These are phyloP conservation scores for Artemisia annua DNA, from an alignment of 129 eudicot species.

Conservation along the genomic window DNA sequence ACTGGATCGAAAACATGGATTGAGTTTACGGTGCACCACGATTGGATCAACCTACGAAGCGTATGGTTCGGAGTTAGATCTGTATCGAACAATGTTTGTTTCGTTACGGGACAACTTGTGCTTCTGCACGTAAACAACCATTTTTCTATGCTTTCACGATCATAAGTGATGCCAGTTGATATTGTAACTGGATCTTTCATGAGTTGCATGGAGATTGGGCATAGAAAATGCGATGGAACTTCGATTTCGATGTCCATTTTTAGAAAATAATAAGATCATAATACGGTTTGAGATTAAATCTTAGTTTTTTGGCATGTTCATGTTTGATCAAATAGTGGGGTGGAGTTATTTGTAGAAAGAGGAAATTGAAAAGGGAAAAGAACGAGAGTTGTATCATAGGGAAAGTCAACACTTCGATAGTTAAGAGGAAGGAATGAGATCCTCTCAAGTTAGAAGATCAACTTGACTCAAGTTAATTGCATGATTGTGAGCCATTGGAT, in stretches of 20 bases:
- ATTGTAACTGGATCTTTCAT: slow-evolving; percentile 91
- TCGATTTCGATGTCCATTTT: slow-evolving; percentile 51
- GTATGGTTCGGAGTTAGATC: slow-evolving; percentile 85
- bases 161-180: slow-evolving; percentile 83
- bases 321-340: not conserved
- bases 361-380: slow-evolving; percentile 16
- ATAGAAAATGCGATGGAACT: slow-evolving; percentile 69
- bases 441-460: too few species aligned
- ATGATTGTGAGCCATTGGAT: too few species aligned
- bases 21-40: slow-evolving; percentile 70
- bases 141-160: slow-evolving; percentile 62
- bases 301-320: slow-evolving; percentile 14
- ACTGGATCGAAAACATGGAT: slow-evolving; percentile 43
- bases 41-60: slow-evolving; percentile 77
- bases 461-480: too few species aligned
- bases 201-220: slow-evolving; percentile 89
- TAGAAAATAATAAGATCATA: not conserved
- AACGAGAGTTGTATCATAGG: slow-evolving; percentile 11
- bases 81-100: slow-evolving; percentile 37
- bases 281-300: slow-evolving; percentile 4
- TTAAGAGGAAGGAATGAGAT: too few species aligned
- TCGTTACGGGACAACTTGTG: slow-evolving; percentile 73
- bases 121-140: slow-evolving; percentile 61
- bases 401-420: slow-evolving; percentile 50
- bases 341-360: too few species aligned